A percentile compares a stretch with the other conserved stretches of the same genome.
Conservation (phyloP, 345 rosid genomes). For the Firmiana major region DNA sequence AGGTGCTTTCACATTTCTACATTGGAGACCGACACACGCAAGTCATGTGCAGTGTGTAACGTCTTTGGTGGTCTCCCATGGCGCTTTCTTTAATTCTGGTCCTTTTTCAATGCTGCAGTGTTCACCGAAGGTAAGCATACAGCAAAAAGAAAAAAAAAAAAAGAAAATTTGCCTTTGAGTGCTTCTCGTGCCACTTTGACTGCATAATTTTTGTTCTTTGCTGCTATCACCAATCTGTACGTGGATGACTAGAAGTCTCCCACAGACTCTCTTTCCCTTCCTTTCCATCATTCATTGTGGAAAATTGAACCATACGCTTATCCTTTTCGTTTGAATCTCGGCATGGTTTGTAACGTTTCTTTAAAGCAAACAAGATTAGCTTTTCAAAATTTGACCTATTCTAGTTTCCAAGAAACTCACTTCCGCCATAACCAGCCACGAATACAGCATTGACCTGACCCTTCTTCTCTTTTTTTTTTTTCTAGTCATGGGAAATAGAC, state of each 20-base stretch:
- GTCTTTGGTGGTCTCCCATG: slow-evolving; percentile 15
- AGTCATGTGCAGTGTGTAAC: slow-evolving; percentile 23
- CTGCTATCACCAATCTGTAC: not conserved
- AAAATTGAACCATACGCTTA: not conserved
- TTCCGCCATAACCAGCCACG: slow-evolving; percentile 7
- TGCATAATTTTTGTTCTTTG: not conserved
- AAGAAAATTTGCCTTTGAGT: slow-evolving; percentile 1
- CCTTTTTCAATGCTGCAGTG: slow-evolving; percentile 10
- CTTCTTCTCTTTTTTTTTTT: not conserved
- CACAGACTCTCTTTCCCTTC: not conserved
- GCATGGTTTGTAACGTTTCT: not conserved
- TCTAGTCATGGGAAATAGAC: not conserved
- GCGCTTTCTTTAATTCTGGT: not conserved
- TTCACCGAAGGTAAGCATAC: not conserved
- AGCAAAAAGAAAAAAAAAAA: not conserved
- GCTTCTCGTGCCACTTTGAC: slow-evolving; percentile 30
- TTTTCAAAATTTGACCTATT: slow-evolving; percentile 6
- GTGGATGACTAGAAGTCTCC: slow-evolving; percentile 1
- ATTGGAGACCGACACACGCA: slow-evolving; percentile 21
- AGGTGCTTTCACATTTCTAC: slow-evolving; percentile 18
- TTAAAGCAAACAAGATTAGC: not conserved
- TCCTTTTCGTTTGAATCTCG: not conserved
- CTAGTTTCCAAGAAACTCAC: slow-evolving; percentile 22
- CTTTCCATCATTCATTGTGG: not conserved
- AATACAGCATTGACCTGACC: not conserved